A percentile compares a stretch with the other conserved stretches of the same genome.
phyloP scores from a whole-genome alignment of 768 basidiomycete genomes.

The Tylopilus sp. region DNA sequence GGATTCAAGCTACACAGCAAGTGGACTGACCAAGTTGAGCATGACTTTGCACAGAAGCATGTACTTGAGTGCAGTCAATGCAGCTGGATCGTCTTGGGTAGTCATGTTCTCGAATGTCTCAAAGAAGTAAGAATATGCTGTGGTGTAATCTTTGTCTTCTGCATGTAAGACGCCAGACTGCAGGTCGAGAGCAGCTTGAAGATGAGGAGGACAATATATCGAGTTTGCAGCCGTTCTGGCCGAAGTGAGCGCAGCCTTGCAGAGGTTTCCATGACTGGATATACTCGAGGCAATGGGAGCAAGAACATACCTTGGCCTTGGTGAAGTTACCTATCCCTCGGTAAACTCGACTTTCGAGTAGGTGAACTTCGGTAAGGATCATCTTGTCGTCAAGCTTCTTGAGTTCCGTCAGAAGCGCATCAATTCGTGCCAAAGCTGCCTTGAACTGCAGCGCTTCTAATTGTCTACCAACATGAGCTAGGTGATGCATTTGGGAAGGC shows the following conservation, averaged over 20 bases:
- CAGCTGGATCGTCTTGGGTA: slow-evolving; percentile 68
- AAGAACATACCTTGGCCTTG: slow-evolving; percentile 72
- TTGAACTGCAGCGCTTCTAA: slow-evolving; percentile 76
- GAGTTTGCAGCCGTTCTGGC: slow-evolving; percentile 92
- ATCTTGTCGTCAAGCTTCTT: slow-evolving; percentile 96
- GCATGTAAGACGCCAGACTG: slow-evolving; percentile 85
- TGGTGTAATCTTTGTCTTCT: slow-evolving; percentile 97
- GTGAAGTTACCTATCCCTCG: slow-evolving; percentile 85
- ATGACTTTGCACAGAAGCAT: slow-evolving; percentile 99
- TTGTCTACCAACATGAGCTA: slow-evolving; percentile 42
- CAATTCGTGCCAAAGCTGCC: slow-evolving; percentile 77
- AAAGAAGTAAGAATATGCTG: slow-evolving; percentile 95
- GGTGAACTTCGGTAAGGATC: slow-evolving; percentile 94
- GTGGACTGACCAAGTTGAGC: slow-evolving; percentile 76
- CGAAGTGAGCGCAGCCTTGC: slow-evolving; percentile 80
- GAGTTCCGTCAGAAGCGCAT: slow-evolving; percentile 84
- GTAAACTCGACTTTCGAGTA: slow-evolving; percentile 90
- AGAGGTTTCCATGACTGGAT: neutral
- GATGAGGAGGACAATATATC: slow-evolving; percentile 84
- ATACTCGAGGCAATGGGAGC: neutral
- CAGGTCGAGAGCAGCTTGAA: slow-evolving; percentile 60
- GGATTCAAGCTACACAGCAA: neutral
- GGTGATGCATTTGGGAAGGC: neutral
- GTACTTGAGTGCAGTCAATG: slow-evolving; percentile 89
- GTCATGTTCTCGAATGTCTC: slow-evolving; percentile 92